Conservation (phyloP, 306 rosid species). For the Inga laurina region DNA sequence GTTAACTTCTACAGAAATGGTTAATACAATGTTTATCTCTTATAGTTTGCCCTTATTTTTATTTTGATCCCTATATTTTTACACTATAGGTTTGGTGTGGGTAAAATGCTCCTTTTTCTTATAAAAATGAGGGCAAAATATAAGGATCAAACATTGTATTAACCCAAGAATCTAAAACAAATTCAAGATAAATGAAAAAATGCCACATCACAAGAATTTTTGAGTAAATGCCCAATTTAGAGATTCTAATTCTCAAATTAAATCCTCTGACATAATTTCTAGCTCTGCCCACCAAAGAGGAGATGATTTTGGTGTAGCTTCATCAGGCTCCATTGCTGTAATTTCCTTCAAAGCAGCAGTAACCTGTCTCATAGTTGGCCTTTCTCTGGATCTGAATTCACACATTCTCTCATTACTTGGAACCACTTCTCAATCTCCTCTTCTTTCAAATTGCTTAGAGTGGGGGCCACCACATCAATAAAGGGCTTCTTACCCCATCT, state of each 20-base stretch:
- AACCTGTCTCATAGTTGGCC: conserved; percentile 67
- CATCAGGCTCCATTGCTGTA: conserved; percentile 40
- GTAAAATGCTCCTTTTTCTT: too few species aligned
- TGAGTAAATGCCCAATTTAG: conserved; percentile 1
- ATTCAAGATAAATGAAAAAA: background rate
- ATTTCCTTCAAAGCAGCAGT: conserved; percentile 55
- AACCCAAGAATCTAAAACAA: background rate
- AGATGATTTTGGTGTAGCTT: conserved; percentile 62
- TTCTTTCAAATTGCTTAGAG: conserved; percentile 47
- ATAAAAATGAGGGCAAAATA: too few species aligned
- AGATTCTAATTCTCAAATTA: conserved; percentile 35
- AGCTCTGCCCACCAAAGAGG: conserved; percentile 89
- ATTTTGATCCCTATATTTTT: too few species aligned
- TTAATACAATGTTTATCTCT: too few species aligned
- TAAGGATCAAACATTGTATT: too few species aligned
- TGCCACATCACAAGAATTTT: background rate
- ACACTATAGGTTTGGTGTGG: too few species aligned
- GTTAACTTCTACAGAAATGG: background rate
- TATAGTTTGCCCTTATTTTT: too few species aligned
- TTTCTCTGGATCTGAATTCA: conserved; percentile 53
- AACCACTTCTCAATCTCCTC: conserved; percentile 59
- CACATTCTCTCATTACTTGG: conserved; percentile 57
- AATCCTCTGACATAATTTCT: conserved; percentile 56
- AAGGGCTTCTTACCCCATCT: conserved; percentile 46
- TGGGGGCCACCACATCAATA: conserved; percentile 68